Base-by-base conservation (phyloP, 108 stramenopile genomes). In the Conticribra weissflogii region DNA sequence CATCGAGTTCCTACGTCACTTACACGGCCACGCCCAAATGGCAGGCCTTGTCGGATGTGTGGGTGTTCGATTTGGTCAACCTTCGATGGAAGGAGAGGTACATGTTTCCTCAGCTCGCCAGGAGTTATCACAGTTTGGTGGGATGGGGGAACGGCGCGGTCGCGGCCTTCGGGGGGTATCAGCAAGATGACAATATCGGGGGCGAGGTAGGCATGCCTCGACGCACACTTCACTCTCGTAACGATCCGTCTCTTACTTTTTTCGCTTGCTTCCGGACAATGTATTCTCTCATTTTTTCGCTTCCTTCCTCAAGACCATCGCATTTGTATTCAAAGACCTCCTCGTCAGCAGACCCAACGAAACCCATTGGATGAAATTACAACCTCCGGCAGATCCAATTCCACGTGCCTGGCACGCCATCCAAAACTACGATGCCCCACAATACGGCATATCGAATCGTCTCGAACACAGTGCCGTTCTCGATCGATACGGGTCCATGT, bases 111-210 rank as follows among this genome's bases (percentile, higher is more conserved):
- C 57, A 71, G 22, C 18, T 81, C 31, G 70, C 74, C 21, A 53
- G 81, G 23, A 68, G 66, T 44, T 81, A 81, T 52, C 81, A 81
- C 21, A 66, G 62, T 21, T 19, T 81, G 14, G 81, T 81, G 46
- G 81, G 81, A 18, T 72, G 64, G 63, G 51, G 45, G 3, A 62
- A 75, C 34, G 73, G 74, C 1, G 32, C 47, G 27, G 60, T 72
- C 12, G 75, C 76, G 2, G 74, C 62, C 25, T 81, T 76, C 34
- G 81, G 81, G 21, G 81, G 81, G n/a, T 81, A 63, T 60, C 68
- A 72, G 45, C 66, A 68, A 51, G 68, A 68, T 36, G 66, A 58
- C 41, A 63, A 71, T 34, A 56, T 73, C 25, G 63, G 58, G n/a
- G 72, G 72, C 30, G 72, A 73, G 49, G 68, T 54, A 25, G 15